Evolutionary conservation across 2,329 filamentous ascomycete genomes (phyloP).

Genomic region (Aspergillus niger): DNA sequence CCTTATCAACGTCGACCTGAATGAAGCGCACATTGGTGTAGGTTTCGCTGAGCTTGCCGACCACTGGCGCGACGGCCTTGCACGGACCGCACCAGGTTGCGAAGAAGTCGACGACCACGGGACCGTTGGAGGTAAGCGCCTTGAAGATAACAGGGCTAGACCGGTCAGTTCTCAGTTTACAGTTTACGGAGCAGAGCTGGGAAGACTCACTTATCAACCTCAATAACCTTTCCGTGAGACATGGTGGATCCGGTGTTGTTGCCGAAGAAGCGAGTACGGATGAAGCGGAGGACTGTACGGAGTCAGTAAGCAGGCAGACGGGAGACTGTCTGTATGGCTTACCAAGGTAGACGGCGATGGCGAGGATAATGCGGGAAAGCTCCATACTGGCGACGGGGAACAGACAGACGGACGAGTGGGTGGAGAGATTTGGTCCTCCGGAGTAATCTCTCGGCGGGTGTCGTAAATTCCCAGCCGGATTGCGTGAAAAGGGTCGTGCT

Average conservation of each 20-base stretch:
- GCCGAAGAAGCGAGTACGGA: constrained; percentile 15
- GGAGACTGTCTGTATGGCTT: neutral
- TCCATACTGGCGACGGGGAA: neutral
- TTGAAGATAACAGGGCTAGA: constrained; percentile 61
- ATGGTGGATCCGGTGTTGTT: constrained; percentile 25
- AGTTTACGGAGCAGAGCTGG: neutral
- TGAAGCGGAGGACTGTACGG: constrained; percentile 19
- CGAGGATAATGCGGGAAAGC: neutral
- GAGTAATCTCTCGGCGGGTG: neutral
- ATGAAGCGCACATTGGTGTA: constrained; percentile 55
- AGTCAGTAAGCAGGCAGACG: neutral
- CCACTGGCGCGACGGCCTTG: constrained; percentile 56
- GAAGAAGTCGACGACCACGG: constrained; percentile 58
- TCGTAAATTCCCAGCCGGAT: no score
- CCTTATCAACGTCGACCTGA: constrained; percentile 59
- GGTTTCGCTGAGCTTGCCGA: constrained; percentile 54
- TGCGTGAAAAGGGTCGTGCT: no score
- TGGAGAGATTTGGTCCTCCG: neutral
- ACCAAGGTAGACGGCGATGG: neutral
- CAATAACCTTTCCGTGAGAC: constrained; percentile 40
- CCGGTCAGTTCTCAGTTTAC: neutral
- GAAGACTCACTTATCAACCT: constrained; percentile 38
- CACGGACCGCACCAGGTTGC: constrained; percentile 61
- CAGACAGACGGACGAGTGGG: neutral
- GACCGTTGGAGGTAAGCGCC: constrained; percentile 50